phyloP scores from a whole-genome alignment of 768 basidiomycete genomes.

The Hericium rajendrae region DNA sequence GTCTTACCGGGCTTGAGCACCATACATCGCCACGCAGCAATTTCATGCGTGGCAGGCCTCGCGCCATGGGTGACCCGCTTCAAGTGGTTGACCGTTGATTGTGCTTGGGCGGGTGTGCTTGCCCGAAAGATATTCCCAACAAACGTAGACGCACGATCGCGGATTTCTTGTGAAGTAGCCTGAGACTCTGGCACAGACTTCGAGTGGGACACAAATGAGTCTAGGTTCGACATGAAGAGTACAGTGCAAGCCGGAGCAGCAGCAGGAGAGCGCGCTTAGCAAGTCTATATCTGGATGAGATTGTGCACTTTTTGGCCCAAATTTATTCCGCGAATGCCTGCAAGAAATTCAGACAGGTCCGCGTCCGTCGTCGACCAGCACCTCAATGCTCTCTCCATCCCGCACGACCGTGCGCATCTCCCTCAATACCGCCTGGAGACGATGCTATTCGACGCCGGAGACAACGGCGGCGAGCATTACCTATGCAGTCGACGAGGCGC shows the following conservation, averaged over 20 bases:
- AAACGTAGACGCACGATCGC: slow-evolving; percentile 68
- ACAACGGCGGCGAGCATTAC: too few species aligned
- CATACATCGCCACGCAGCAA: slow-evolving; percentile 77
- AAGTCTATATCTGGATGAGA: not conserved
- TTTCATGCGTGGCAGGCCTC: slow-evolving; percentile 59
- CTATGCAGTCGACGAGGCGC: too few species aligned
- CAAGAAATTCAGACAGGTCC: too few species aligned
- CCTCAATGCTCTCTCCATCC: too few species aligned
- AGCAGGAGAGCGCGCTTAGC: not conserved
- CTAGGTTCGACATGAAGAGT: slow-evolving; percentile 30
- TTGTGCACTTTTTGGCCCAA: not conserved
- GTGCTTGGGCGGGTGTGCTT: slow-evolving; percentile 42
- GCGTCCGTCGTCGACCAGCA: too few species aligned
- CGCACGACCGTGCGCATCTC: too few species aligned
- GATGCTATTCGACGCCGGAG: too few species aligned
- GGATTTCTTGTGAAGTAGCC: slow-evolving; percentile 61
- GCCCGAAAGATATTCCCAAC: slow-evolving; percentile 53
- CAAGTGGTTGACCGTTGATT: slow-evolving; percentile 38
- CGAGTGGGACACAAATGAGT: slow-evolving; percentile 41
- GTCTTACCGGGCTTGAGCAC: slow-evolving; percentile 50
- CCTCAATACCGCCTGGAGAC: too few species aligned
- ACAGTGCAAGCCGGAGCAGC: not conserved
- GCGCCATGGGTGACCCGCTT: slow-evolving; percentile 46
- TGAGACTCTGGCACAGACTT: slow-evolving; percentile 37
- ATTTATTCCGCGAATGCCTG: not conserved